Conservation (phyloP, 169 alveolate species). For the Eimeria praecox region DNA sequence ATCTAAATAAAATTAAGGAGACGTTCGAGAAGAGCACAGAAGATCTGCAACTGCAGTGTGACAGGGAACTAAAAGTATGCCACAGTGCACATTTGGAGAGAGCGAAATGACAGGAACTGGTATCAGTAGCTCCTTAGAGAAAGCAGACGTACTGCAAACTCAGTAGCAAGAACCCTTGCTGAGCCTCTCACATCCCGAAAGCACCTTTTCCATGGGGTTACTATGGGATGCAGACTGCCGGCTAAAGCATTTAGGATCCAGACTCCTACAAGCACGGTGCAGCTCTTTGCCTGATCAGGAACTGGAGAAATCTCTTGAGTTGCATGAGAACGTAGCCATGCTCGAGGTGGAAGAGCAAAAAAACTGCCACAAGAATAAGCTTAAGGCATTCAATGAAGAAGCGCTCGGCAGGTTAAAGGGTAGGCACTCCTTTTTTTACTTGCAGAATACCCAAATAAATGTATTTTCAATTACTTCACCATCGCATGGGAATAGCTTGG, state of each 20-base stretch:
- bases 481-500: background rate
- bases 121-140: background rate
- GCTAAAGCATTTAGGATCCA: background rate
- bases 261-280: background rate
- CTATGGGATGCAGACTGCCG: background rate
- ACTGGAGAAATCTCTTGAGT: slow-evolving; percentile 89
- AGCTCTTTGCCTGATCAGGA: slow-evolving; percentile 67
- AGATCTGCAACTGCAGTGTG: slow-evolving; percentile 83
- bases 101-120: background rate
- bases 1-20: slow-evolving; percentile 77
- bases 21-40: slow-evolving; percentile 83
- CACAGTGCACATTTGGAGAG: background rate
- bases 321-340: slow-evolving; percentile 91
- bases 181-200: background rate
- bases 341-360: slow-evolving; percentile 96
- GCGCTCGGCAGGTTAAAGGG: slow-evolving; percentile 50
- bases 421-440: background rate
- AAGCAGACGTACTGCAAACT: background rate
- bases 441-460: background rate
- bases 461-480: background rate
- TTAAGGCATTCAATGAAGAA: slow-evolving; percentile 84
- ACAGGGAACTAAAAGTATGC: slow-evolving; percentile 11
- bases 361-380: slow-evolving; percentile 90
- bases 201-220: background rate
- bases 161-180: background rate